Evolutionary conservation across 108 stramenopile genomes (phyloP).

Genomic region (Cyclotella atomus): DNA sequence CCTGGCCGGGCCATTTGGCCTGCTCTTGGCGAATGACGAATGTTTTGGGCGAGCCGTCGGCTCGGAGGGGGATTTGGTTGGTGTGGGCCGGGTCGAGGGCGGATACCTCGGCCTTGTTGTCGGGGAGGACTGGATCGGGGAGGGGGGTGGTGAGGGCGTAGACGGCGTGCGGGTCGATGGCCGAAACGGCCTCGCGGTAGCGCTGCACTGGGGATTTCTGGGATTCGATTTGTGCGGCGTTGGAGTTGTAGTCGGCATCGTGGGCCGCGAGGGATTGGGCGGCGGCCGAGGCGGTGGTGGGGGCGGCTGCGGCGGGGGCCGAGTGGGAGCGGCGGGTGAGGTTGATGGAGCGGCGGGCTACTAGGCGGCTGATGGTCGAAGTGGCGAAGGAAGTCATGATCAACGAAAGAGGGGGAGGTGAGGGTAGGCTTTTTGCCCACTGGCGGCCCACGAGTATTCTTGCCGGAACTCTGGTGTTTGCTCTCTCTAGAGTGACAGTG

Average conservation of each 20-base stretch:
- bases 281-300: constrained; percentile 36
- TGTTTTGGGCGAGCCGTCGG: constrained; percentile 68
- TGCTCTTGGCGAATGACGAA: constrained; percentile 79
- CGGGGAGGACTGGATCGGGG: constrained; percentile 71
- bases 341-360: too few species aligned
- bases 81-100: constrained; percentile 78
- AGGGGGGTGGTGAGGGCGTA: constrained; percentile 48
- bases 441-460: too few species aligned
- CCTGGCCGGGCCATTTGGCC: constrained; percentile 59
- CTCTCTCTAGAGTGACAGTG: too few species aligned
- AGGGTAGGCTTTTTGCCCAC: too few species aligned
- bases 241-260: constrained; percentile 44
- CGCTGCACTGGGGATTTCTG: constrained; percentile 41
- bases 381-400: too few species aligned
- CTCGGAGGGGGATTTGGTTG: constrained; percentile 43
- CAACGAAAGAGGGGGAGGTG: too few species aligned
- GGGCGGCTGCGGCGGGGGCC: constrained; percentile 33
- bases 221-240: constrained; percentile 28
- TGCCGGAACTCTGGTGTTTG: too few species aligned
- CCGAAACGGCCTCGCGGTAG: constrained; percentile 31
- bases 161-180: constrained; percentile 50
- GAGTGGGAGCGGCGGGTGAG: too few species aligned
- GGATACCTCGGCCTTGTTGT: constrained; percentile 72
- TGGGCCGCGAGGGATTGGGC: constrained; percentile 36
- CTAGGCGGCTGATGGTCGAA: too few species aligned